Conservation (phyloP, 257 asterid genomes). For the Solanum commersonii region DNA sequence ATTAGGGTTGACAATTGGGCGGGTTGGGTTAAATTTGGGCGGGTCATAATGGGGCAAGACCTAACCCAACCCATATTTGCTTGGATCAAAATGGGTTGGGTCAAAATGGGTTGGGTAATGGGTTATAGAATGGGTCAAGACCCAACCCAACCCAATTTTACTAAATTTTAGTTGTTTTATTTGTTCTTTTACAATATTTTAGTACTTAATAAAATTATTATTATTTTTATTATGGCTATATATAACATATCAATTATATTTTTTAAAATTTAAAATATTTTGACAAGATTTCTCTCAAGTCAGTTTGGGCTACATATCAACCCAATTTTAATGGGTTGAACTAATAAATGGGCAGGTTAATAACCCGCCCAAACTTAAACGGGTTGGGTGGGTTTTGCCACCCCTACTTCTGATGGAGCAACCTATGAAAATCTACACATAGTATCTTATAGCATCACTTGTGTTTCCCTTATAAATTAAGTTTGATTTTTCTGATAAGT, state of each 20-base stretch:
- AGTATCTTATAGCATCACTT: background rate
- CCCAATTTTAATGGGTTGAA: background rate
- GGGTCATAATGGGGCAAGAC: background rate
- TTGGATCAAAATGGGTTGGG: background rate
- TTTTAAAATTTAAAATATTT: too few species aligned
- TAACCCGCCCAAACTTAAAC: background rate
- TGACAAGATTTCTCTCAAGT: background rate
- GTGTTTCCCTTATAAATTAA: background rate
- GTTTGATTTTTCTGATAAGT: background rate
- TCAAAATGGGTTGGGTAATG: background rate
- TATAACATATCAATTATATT: background rate
- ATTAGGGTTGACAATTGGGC: background rate
- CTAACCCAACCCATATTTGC: background rate
- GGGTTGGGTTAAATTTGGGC: background rate
- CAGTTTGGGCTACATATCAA: background rate
- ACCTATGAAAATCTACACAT: background rate
- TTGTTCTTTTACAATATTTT: background rate
- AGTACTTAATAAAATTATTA: too few species aligned
- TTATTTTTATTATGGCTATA: too few species aligned
- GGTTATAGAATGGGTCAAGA: background rate
- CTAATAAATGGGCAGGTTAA: background rate
- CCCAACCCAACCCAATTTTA: background rate
- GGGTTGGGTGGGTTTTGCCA: background rate
- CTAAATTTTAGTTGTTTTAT: background rate
- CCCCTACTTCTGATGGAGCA: background rate